Percentiles rank a stretch among this genome's conserved stretches.
Evolutionary conservation across 371 early-diverging fungal genomes (phyloP).

Genomic region (Lichtheimia ornata): DNA sequence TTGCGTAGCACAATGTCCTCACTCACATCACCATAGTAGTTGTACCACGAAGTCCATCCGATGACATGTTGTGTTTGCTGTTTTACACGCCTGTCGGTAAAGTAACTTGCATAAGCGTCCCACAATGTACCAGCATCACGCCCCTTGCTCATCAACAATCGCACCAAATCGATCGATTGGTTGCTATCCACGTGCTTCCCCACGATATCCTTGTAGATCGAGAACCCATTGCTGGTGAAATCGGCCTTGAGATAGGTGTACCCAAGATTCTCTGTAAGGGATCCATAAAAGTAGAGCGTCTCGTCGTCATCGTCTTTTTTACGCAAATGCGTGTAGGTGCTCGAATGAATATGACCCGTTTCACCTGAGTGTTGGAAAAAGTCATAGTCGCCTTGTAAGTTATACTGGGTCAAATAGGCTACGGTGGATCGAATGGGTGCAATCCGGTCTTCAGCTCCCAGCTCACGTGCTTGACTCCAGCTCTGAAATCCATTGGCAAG

Average conservation of each 20-base stretch:
- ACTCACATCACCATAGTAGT: conserved; percentile 56
- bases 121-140: conserved; percentile 42
- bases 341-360: conserved; percentile 55
- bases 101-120: conserved; percentile 47
- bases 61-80: conserved; percentile 33
- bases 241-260: conserved; percentile 59
- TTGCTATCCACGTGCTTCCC: conserved; percentile 28
- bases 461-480: conserved; percentile 55
- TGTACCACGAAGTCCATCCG: conserved; percentile 66
- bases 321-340: conserved; percentile 52
- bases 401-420: conserved; percentile 44
- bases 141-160: conserved; percentile 34
- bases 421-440: conserved; percentile 37
- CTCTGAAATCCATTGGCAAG: conserved; percentile 63
- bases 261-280: conserved; percentile 51
- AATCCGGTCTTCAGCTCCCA: conserved; percentile 30
- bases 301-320: conserved; percentile 29
- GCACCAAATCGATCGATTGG: conserved; percentile 28
- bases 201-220: conserved; percentile 49
- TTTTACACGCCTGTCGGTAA: conserved; percentile 27
- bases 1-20: conserved; percentile 51
- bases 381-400: conserved; percentile 56
- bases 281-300: conserved; percentile 48
- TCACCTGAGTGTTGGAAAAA: conserved; percentile 52
- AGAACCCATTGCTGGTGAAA: conserved; percentile 32